Percentiles rank a stretch among this genome's conserved stretches.
Conservation (phyloP, 1,139 yeast genomes). For the Taphrina wiesneri region DNA sequence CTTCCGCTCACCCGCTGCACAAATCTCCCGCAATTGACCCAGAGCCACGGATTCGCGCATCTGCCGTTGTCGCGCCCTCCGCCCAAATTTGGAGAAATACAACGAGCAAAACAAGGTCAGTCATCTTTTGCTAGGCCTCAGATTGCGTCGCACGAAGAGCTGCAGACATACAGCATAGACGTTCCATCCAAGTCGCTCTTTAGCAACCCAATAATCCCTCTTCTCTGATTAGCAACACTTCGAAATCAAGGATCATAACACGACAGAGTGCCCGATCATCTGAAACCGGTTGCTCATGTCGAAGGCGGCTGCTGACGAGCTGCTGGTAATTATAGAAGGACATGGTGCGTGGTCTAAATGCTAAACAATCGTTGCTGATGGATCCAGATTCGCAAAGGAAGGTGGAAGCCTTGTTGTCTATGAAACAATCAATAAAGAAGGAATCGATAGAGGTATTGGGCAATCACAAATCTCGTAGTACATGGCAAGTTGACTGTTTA, state of each 20-base stretch:
- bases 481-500: background rate
- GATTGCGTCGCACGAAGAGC: background rate
- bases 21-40: background rate
- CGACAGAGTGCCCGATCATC: background rate
- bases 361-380: background rate
- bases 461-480: no score
- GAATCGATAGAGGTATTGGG: conserved; percentile 32
- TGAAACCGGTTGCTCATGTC: conserved; percentile 7
- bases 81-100: background rate
- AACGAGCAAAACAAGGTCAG: background rate
- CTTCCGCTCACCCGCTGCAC: no score
- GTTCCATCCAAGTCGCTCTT: background rate
- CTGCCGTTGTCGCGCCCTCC: conserved; percentile 3
- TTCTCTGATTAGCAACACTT: background rate
- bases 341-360: background rate
- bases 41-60: background rate
- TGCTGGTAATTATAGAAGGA: conserved; percentile 25
- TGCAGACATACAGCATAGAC: background rate
- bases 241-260: background rate
- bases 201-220: background rate
- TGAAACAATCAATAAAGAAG: conserved; percentile 28
- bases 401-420: conserved; percentile 5
- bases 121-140: background rate
- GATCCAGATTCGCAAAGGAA: background rate
- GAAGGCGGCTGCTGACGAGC: conserved; percentile 21